These are phyloP conservation scores for Aspergillus nanangensis DNA, from an alignment of 495 filamentous ascomycete genomes.

Conservation along the genomic window DNA sequence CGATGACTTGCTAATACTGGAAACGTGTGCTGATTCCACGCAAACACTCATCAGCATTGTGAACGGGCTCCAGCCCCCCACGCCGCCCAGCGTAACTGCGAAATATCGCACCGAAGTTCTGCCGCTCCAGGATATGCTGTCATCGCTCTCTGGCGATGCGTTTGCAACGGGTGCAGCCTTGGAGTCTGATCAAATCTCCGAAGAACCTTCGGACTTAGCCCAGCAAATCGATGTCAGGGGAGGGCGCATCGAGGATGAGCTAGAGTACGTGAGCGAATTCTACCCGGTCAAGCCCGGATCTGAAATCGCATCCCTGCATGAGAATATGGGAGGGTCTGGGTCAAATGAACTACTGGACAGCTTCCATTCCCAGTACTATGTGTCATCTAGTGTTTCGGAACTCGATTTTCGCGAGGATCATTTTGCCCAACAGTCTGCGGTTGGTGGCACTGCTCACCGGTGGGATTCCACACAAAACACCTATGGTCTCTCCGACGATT, in stretches of 20 bases:
- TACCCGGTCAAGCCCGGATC: slow-evolving; percentile 39
- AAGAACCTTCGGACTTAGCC: slow-evolving; percentile 7
- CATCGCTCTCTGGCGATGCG: slow-evolving; percentile 82
- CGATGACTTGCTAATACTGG: slow-evolving; percentile 83
- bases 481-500: slow-evolving; percentile 61
- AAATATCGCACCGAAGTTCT: slow-evolving; percentile 88
- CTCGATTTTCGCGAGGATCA: slow-evolving; percentile 77
- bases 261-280: slow-evolving; percentile 62
- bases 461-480: slow-evolving; percentile 74
- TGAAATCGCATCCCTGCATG: slow-evolving; percentile 37
- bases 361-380: slow-evolving; percentile 54
- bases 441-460: slow-evolving; percentile 65
- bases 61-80: slow-evolving; percentile 78
- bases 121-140: slow-evolving; percentile 80
- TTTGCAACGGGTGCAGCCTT: slow-evolving; percentile 45
- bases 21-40: slow-evolving; percentile 95
- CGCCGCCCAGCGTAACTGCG: slow-evolving; percentile 68
- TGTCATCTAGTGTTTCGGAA: slow-evolving; percentile 43
- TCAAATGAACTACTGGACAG: slow-evolving; percentile 60
- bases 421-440: slow-evolving; percentile 59
- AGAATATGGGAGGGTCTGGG: slow-evolving; percentile 20
- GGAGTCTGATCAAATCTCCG: slow-evolving; percentile 10
- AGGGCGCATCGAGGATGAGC: slow-evolving; percentile 44
- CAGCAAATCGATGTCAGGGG: slow-evolving; percentile 11
- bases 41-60: slow-evolving; percentile 81